phyloP scores from a whole-genome alignment of 2,329 filamentous ascomycete genomes.

The Colletotrichum sp. region DNA sequence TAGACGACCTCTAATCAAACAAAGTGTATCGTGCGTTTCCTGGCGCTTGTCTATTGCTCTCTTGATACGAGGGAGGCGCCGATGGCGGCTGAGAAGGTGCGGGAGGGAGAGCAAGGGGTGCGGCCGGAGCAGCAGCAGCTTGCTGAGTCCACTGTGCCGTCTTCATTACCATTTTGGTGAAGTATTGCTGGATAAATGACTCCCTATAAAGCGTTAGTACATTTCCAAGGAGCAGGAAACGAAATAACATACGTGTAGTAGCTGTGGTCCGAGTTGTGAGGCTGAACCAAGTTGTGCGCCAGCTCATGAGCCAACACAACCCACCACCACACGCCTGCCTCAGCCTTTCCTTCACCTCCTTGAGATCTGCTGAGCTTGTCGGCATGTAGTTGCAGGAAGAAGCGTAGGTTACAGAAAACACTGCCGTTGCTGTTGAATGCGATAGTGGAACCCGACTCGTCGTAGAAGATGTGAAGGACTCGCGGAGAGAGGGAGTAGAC shows the following conservation, averaged over 20 bases:
- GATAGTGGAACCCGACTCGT: conserved; percentile 78
- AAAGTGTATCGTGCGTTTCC: conserved; percentile 9
- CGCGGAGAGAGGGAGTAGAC: conserved; percentile 74
- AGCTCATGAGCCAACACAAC: conserved; percentile 95
- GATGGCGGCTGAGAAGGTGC: background rate
- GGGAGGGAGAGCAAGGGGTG: conserved; percentile 1
- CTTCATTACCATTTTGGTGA: conserved; percentile 69
- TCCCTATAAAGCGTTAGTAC: conserved; percentile 52
- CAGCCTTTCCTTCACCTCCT: conserved; percentile 52
- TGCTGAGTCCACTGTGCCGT: conserved; percentile 41
- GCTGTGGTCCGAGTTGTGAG: conserved; percentile 79
- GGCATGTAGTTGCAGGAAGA: conserved; percentile 81
- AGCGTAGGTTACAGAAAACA: conserved; percentile 92
- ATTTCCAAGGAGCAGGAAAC: background rate
- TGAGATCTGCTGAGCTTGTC: conserved; percentile 41
- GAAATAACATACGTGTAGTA: conserved; percentile 71
- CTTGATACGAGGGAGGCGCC: conserved; percentile 14
- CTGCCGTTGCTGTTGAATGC: conserved; percentile 90
- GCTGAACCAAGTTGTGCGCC: conserved; percentile 86
- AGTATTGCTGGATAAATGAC: conserved; percentile 79
- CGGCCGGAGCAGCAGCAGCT: background rate
- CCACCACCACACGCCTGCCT: conserved; percentile 88
- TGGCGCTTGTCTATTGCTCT: conserved; percentile 14
- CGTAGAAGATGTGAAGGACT: conserved; percentile 86
- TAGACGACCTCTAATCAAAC: conserved; percentile 16